Evolutionary conservation across 371 early-diverging fungal species (phyloP).

Genomic region (Blakeslea trispora): DNA sequence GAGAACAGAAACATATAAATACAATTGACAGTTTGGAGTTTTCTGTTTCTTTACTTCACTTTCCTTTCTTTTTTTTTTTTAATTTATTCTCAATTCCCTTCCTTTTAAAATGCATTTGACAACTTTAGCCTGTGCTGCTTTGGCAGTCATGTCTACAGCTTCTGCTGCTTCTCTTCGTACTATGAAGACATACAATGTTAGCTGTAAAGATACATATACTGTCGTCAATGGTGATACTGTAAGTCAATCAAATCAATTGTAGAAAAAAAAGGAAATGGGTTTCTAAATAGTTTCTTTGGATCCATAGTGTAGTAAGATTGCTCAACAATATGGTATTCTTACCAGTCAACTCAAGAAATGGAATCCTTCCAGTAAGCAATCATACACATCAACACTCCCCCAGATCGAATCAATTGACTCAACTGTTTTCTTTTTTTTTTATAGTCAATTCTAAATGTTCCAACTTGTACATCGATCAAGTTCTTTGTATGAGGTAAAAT

Average conservation of each 20-base stretch:
- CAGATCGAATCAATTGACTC: neutral
- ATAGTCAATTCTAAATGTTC: slow-evolving; percentile 29
- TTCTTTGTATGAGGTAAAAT: slow-evolving; percentile 28
- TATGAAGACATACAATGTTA: slow-evolving; percentile 17
- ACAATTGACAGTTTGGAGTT: neutral
- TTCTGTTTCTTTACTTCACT: slow-evolving; percentile 1
- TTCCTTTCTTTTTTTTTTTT: slow-evolving; percentile 6
- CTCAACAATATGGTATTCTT: slow-evolving; percentile 18
- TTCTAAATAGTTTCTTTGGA: neutral
- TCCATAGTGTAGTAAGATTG: slow-evolving; percentile 27
- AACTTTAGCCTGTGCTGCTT: slow-evolving; percentile 12
- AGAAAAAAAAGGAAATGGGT: no score
- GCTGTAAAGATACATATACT: slow-evolving; percentile 26
- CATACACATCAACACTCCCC: no score
- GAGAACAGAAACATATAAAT: slow-evolving; percentile 1
- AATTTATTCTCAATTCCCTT: slow-evolving; percentile 4
- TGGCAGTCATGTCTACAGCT: slow-evolving; percentile 17
- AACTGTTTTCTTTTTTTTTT: slow-evolving; percentile 2
- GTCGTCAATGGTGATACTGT: slow-evolving; percentile 32
- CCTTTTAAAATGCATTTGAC: slow-evolving; percentile 13
- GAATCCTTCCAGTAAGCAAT: slow-evolving; percentile 36
- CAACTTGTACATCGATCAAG: slow-evolving; percentile 28
- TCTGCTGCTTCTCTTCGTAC: slow-evolving; percentile 10
- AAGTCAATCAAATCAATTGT: slow-evolving; percentile 1
- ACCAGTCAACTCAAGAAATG: slow-evolving; percentile 25